Base-by-base conservation (phyloP, 129 eudicot genomes). In the Ambrosia artemisiifolia region DNA sequence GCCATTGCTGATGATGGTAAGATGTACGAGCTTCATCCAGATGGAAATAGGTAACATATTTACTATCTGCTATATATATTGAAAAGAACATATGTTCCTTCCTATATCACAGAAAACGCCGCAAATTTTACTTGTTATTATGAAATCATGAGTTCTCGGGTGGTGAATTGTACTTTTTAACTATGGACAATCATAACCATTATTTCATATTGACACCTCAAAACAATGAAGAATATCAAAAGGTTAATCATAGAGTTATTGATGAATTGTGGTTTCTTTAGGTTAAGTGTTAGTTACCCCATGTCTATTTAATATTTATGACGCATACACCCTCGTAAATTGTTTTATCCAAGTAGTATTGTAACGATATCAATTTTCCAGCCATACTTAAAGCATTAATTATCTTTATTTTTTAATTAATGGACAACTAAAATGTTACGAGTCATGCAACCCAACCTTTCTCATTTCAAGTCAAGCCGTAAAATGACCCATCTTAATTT, bases 21-120 rank as follows among this genome's bases (percentile, higher is more conserved):
- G 69, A 78, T 82, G 83, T 95, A 82, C 57, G 96, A 95, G 85
- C 96, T 95, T 75, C 99, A 95, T 84, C 99, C 99, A 44, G 99
- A 95, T 80, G 99, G 99, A 47, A 95, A 95, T 81, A 94, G 98
- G 98, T 94, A 82, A 63, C 50, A 28, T 72, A 32, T 11, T 17
- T 2, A 7, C 4, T 13, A 18, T 11, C 12, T 63, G 20, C 61
- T 57, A 16, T 16, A 38, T 38, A 38, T 5, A 6, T 38, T 38
- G 7, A 0, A 38, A 40, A 40, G 6, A 40, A 40, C 4, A 40
- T 7, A 40, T 40, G 44, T 10, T 40, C 38, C 24, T n/a, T 14
- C 13, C 43, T 32, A 6, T 63, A 28, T 44, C 24, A 20, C 44
- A 17, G 17, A 56, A 55, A 55, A 28, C 32, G 7, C 33, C 28